Evolutionary conservation across 306 rosid species (phyloP).

Genomic region (Senna tora): DNA sequence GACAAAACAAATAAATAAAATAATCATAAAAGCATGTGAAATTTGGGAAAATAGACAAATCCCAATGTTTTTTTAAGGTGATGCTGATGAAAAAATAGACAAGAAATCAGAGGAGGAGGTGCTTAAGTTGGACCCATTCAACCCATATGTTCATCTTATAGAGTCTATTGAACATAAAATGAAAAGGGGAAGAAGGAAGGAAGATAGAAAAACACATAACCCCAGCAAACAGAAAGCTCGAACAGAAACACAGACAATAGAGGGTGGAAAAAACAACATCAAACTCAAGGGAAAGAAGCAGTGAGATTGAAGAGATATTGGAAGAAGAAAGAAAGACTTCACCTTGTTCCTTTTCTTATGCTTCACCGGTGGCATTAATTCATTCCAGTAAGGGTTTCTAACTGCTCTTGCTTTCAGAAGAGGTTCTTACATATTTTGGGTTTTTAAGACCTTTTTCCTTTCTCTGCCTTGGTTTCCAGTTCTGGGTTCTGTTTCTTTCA

Average conservation of each 20-base stretch:
- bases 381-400: not conserved
- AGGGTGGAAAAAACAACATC: no score
- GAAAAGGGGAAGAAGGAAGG: no score
- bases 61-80: not conserved
- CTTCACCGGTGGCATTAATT: not conserved
- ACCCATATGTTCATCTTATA: no score
- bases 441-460: not conserved
- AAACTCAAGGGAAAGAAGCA: no score
- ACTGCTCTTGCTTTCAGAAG: not conserved
- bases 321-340: no score
- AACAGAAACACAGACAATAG: no score
- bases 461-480: not conserved
- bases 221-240: no score
- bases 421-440: not conserved
- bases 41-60: not conserved
- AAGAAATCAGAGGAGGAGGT: not conserved
- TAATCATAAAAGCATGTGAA: not conserved
- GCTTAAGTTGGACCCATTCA: not conserved
- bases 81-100: not conserved
- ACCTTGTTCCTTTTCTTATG: not conserved
- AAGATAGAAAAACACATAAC: no score
- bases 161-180: no score
- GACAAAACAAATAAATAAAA: not conserved
- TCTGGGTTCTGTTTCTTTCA: not conserved
- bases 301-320: no score